These are phyloP conservation scores for Aurinia saxatilis DNA, from an alignment of 345 rosid species.

Conservation along the genomic window DNA sequence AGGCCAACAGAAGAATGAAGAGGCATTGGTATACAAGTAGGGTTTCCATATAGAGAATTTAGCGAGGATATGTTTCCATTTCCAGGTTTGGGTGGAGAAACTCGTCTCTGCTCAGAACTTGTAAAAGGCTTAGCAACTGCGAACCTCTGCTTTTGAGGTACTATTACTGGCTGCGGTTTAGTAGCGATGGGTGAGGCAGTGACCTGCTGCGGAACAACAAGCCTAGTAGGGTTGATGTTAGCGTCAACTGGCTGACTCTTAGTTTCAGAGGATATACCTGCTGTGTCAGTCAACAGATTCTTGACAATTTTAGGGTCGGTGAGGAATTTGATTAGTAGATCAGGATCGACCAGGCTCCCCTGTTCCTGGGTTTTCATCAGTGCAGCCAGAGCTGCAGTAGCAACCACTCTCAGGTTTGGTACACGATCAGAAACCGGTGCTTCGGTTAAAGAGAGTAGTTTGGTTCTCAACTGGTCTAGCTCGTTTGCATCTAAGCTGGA, in stretches of 20 bases:
- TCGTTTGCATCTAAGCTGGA: neutral
- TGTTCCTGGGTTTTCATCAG: slow-evolving; percentile 32
- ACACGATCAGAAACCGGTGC: slow-evolving; percentile 16
- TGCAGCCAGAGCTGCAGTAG: slow-evolving; percentile 34
- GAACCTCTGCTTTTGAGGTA: slow-evolving; percentile 12
- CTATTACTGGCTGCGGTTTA: neutral
- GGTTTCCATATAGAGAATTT: slow-evolving; percentile 5
- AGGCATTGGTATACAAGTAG: neutral
- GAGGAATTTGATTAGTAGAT: slow-evolving; percentile 50
- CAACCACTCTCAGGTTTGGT: slow-evolving; percentile 31
- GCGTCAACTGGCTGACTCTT: neutral
- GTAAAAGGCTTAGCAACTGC: slow-evolving; percentile 15
- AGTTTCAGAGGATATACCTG: slow-evolving; percentile 16
- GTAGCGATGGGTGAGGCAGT: neutral
- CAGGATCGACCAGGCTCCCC: slow-evolving; percentile 41
- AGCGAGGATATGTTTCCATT: neutral
- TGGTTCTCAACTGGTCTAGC: slow-evolving; percentile 8
- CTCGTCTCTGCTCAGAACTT: slow-evolving; percentile 1
- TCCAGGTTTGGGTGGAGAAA: slow-evolving; percentile 21
- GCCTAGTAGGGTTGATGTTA: neutral
- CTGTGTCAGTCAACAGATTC: slow-evolving; percentile 23
- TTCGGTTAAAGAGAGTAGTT: neutral
- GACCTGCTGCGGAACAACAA: slow-evolving; percentile 7
- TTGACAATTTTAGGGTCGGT: slow-evolving; percentile 42
- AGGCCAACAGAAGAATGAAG: neutral